Percentiles rank a stretch among this genome's conserved stretches.
phyloP scores from a whole-genome alignment of 2,329 filamentous ascomycete species.

The Cadophora sp. region DNA sequence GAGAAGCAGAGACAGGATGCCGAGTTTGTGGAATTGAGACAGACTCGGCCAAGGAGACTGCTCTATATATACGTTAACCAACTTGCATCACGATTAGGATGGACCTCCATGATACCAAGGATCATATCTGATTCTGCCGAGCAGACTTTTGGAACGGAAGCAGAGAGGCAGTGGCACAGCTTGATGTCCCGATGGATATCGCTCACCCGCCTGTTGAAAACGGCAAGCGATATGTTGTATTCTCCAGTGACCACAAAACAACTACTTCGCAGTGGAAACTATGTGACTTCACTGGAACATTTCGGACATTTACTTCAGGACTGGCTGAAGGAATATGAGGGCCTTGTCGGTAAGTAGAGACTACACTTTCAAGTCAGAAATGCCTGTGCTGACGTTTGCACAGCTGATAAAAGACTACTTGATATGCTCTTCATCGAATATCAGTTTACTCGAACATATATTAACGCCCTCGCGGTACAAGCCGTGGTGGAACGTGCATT shows the following conservation, averaged over 20 bases:
- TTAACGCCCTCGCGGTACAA: slow-evolving; percentile 59
- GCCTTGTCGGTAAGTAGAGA: slow-evolving; percentile 2
- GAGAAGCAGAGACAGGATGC: neutral
- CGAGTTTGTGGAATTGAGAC: slow-evolving; percentile 1
- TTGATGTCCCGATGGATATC: slow-evolving; percentile 60
- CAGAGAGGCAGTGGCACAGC: slow-evolving; percentile 54
- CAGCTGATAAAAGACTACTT: slow-evolving; percentile 37
- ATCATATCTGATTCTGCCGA: slow-evolving; percentile 43
- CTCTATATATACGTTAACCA: slow-evolving; percentile 58
- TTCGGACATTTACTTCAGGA: slow-evolving; percentile 48
- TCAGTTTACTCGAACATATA: slow-evolving; percentile 51
- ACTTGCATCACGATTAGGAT: slow-evolving; percentile 57
- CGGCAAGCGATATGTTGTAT: slow-evolving; percentile 60
- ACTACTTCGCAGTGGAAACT: slow-evolving; percentile 54
- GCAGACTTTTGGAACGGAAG: slow-evolving; percentile 44
- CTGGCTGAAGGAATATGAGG: slow-evolving; percentile 3
- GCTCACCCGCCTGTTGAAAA: slow-evolving; percentile 54
- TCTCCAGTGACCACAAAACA: slow-evolving; percentile 50
- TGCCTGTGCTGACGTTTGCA: neutral
- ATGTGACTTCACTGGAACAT: slow-evolving; percentile 55
- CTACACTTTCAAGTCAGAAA: neutral
- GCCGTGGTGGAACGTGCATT: slow-evolving; percentile 59
- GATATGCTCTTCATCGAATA: slow-evolving; percentile 56
- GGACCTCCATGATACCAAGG: slow-evolving; percentile 56
- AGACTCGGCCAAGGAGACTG: slow-evolving; percentile 40